Conservation (phyloP, 306 rosid species). For the Canavalia ensiformis region DNA sequence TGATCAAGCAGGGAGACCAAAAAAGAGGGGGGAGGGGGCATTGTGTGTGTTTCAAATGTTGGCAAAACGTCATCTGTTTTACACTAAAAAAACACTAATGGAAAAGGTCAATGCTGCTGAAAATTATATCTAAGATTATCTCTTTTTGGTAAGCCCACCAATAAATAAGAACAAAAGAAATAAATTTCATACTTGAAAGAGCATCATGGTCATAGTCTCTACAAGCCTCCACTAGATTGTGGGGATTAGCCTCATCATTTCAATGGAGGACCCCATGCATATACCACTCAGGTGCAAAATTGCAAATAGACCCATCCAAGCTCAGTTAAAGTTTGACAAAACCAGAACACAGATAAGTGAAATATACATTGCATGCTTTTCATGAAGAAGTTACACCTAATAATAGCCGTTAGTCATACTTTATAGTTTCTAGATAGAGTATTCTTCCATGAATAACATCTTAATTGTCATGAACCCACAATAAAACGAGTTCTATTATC, state of each 20-base stretch:
- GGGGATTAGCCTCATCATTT: slow-evolving; percentile 59
- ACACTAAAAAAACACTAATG: slow-evolving; percentile 26
- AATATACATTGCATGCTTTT: slow-evolving; percentile 39
- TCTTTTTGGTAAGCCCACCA: slow-evolving; percentile 33
- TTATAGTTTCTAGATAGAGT: slow-evolving; percentile 31
- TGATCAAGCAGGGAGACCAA: not conserved
- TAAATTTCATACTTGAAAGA: slow-evolving; percentile 40
- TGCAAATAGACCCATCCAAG: slow-evolving; percentile 56
- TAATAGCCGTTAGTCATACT: slow-evolving; percentile 40
- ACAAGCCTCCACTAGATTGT: slow-evolving; percentile 66
- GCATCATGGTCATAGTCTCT: slow-evolving; percentile 59
- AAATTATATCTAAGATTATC: slow-evolving; percentile 35
- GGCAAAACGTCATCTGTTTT: slow-evolving; percentile 14
- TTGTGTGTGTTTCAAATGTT: slow-evolving; percentile 9
- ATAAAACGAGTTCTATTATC: not conserved
- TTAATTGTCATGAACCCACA: slow-evolving; percentile 48
- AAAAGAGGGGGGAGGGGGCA: not conserved
- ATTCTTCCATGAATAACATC: slow-evolving; percentile 29
- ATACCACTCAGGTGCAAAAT: slow-evolving; percentile 72
- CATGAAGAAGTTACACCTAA: slow-evolving; percentile 35
- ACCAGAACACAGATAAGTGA: slow-evolving; percentile 45
- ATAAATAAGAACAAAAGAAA: slow-evolving; percentile 36
- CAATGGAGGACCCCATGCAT: slow-evolving; percentile 74
- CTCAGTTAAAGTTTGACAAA: slow-evolving; percentile 55
- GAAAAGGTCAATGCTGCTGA: slow-evolving; percentile 35